Conservation (phyloP, 768 basidiomycete genomes). For the Obba rivulosa region DNA sequence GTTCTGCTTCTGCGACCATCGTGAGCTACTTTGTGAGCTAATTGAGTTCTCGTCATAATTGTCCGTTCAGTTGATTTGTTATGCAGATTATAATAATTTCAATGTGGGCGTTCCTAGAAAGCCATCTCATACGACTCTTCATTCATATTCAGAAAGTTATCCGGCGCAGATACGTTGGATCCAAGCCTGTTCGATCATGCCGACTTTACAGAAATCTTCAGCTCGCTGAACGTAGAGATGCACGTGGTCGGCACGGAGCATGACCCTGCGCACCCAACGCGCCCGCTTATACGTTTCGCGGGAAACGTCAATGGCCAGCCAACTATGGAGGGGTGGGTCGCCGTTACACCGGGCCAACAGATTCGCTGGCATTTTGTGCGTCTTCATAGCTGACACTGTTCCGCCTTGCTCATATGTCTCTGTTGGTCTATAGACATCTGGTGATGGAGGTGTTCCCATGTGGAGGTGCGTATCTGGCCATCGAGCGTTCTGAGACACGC, state of each 20-base stretch:
- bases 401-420: not conserved
- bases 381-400: conserved; percentile 1
- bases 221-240: conserved; percentile 43
- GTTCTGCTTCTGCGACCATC: conserved; percentile 68
- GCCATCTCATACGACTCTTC: not conserved
- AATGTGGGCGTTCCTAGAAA: conserved; percentile 12
- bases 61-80: not conserved
- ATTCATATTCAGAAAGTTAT: conserved; percentile 15
- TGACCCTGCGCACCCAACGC: conserved; percentile 43
- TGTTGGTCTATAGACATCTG: conserved; percentile 22
- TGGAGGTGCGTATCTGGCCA: conserved; percentile 49
- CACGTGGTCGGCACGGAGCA: conserved; percentile 33
- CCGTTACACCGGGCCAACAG: conserved; percentile 51
- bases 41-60: not conserved
- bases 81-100: conserved; percentile 45
- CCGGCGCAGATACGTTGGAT: conserved; percentile 32
- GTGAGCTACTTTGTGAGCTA: conserved; percentile 55
- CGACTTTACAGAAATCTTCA: conserved; percentile 48
- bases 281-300: conserved; percentile 48
- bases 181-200: conserved; percentile 44
- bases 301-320: conserved; percentile 45
- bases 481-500: no score
- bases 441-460: conserved; percentile 45
- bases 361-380: conserved; percentile 64
- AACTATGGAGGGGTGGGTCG: conserved; percentile 47